These are phyloP conservation scores for Sclerotinia sclerotiorum DNA, from an alignment of 2,329 filamentous ascomycete genomes.

Conservation along the genomic window DNA sequence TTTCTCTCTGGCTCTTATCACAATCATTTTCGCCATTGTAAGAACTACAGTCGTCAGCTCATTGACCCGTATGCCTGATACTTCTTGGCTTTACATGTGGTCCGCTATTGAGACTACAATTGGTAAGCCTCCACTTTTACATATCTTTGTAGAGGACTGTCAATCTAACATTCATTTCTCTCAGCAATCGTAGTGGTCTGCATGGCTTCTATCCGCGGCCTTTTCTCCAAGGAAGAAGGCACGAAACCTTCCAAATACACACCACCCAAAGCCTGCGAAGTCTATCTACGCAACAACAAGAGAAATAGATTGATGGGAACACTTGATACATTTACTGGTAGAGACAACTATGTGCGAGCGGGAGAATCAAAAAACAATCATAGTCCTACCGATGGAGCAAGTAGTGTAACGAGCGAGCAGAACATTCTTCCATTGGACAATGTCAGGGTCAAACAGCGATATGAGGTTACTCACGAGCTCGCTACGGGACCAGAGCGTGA, in stretches of 20 bases:
- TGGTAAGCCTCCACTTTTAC: neutral
- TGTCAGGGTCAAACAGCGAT: slow-evolving; percentile 1
- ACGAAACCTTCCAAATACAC: neutral
- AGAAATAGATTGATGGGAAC: neutral
- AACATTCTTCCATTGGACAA: slow-evolving; percentile 5
- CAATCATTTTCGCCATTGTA: neutral
- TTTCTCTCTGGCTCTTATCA: slow-evolving; percentile 1
- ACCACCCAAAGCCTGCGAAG: neutral
- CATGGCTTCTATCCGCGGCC: slow-evolving; percentile 1
- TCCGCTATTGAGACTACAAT: slow-evolving; percentile 6
- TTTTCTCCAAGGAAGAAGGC: neutral
- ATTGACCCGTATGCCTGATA: slow-evolving; percentile 7
- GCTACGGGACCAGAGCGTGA: neutral
- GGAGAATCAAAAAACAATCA: neutral
- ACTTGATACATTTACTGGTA: neutral
- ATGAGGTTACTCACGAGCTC: slow-evolving; percentile 1
- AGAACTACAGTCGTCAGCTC: slow-evolving; percentile 1
- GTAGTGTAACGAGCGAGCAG: slow-evolving; percentile 4
- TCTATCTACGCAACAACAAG: neutral
- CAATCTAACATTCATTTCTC: neutral
- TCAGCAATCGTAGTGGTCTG: slow-evolving; percentile 1
- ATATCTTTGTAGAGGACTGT: fast-evolving
- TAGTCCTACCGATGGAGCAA: slow-evolving; percentile 1
- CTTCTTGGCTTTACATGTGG: slow-evolving; percentile 9
- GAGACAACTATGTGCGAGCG: neutral